Percentiles rank a stretch among this genome's conserved stretches.
Conservation (phyloP, 2,329 filamentous ascomycete species). For the Apiospora rasikravindrae region DNA sequence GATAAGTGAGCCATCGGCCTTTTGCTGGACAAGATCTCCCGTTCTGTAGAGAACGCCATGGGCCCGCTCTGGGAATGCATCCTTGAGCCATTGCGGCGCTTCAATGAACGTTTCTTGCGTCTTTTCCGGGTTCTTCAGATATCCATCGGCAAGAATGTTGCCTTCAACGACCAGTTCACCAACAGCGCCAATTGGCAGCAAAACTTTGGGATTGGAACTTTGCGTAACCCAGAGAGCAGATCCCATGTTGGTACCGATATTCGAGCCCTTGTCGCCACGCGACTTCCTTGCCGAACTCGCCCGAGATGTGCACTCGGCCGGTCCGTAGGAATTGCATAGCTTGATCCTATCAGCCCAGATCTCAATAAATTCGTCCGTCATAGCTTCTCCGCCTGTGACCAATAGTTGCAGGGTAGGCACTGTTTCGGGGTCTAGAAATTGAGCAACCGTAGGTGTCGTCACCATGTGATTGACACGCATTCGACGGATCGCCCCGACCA, state of each 20-base stretch:
- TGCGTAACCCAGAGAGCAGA: constrained; percentile 23
- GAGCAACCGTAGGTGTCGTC: constrained; percentile 10
- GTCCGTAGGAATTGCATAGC: background rate
- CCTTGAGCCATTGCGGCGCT: constrained; percentile 24
- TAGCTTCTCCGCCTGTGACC: background rate
- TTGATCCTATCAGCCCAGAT: background rate
- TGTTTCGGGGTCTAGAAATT: background rate
- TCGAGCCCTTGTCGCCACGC: background rate
- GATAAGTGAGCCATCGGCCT: constrained; percentile 36
- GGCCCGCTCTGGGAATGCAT: constrained; percentile 23
- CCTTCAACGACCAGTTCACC: constrained; percentile 26
- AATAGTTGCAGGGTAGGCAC: background rate
- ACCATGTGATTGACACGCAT: background rate
- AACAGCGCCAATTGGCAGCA: constrained; percentile 20
- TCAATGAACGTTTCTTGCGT: constrained; percentile 32
- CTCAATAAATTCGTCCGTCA: background rate
- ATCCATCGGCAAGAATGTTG: constrained; percentile 31
- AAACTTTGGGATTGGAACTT: constrained; percentile 1
- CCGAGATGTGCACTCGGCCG: background rate
- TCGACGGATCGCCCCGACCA: background rate
- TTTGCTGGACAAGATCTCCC: constrained; percentile 33
- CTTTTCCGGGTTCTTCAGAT: constrained; percentile 34
- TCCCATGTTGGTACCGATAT: constrained; percentile 10
- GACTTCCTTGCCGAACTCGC: background rate
- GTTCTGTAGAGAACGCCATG: constrained; percentile 22